Evolutionary conservation across 139 green algal genomes (phyloP), one percentile per base, ranked within the genome.

Genomic region (Spirogloea muscicola): DNA sequence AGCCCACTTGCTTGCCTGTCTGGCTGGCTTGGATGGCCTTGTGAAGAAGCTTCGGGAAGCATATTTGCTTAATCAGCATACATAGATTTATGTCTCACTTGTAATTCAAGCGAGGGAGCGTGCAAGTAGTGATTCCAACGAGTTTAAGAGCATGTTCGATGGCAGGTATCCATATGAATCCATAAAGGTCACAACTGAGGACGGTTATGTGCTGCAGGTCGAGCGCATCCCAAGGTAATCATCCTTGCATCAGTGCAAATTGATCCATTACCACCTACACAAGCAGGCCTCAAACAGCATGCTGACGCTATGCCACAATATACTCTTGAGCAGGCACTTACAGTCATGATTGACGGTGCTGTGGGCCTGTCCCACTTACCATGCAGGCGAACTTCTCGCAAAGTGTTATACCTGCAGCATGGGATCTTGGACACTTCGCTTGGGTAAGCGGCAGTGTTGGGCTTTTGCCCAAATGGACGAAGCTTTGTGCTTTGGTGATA

Each of bases 351-450:
- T n/a, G n/a, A n/a, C n/a, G n/a, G n/a, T n/a, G n/a, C n/a, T n/a
- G n/a, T n/a, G n/a, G n/a, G n/a, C n/a, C n/a, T n/a, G n/a, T n/a
- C n/a, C n/a, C n/a, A n/a, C n/a, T n/a, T n/a, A n/a, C n/a, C n/a
- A n/a, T n/a, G n/a, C 25, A 84, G 88, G 7, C 63, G 68, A 64
- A 86, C 80, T 27, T 81, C 86, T 4, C 65, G 70, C 3, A 40
- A 43, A n/a, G 89, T 90, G 27, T 90, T 86, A 69, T 5, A 90
- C 93, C 72, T 97, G 94, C 87, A 88, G 86, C 91, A 96, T 46
- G 91, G 91, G 33, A 83, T 98, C 27, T 80, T 97, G 70, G 93
- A 98, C 86, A 96, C 90, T 34, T 86, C 81, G 37, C 80, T 98
- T 64, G 88, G 88, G 9, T 98, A 91, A 88, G 68, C 52, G 13